Percentiles rank a stretch among this genome's conserved stretches.
These are phyloP conservation scores for Tylopilus felleus DNA, from an alignment of 768 basidiomycete genomes.

Conservation along the genomic window DNA sequence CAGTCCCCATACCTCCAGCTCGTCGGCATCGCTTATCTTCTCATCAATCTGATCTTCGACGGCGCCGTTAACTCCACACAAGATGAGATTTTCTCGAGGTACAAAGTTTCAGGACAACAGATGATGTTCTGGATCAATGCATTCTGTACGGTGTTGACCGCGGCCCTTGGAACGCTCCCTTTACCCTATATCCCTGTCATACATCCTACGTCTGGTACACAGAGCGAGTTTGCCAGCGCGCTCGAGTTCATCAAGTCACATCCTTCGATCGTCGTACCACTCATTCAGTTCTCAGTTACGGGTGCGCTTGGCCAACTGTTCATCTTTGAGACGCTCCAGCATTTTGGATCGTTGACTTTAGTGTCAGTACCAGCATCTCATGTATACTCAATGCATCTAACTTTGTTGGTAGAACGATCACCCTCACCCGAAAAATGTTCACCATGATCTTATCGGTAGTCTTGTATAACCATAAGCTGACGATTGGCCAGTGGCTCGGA, in stretches of 20 bases:
- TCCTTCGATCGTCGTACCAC: conserved; percentile 67
- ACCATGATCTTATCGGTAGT: conserved; percentile 96
- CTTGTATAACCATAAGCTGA: conserved; percentile 85
- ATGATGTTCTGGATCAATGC: conserved; percentile 99
- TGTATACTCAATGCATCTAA: conserved; percentile 3
- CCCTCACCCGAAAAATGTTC: conserved; percentile 93
- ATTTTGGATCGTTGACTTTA: conserved; percentile 86
- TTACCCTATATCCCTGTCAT: conserved; percentile 81
- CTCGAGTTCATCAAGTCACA: conserved; percentile 74
- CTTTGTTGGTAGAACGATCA: conserved; percentile 66
- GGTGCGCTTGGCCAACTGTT: conserved; percentile 96
- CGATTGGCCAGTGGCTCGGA: conserved; percentile 89
- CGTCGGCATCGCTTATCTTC: conserved; percentile 71
- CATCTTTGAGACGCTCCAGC: conserved; percentile 93
- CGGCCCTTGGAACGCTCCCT: conserved; percentile 66
- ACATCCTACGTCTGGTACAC: conserved; percentile 59
- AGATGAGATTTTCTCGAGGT: conserved; percentile 87
- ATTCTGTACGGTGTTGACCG: conserved; percentile 74
- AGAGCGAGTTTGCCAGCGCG: conserved; percentile 64
- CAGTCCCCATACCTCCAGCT: conserved; percentile 51
- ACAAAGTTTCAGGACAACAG: conserved; percentile 82
- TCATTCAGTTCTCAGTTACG: conserved; percentile 82
- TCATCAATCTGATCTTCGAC: conserved; percentile 87
- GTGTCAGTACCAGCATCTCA: conserved; percentile 52
- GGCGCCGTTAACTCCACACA: conserved; percentile 95